Evolutionary conservation across 164 flowering plant species (phyloP).

Genomic region (Magnolia kwangsiensis): DNA sequence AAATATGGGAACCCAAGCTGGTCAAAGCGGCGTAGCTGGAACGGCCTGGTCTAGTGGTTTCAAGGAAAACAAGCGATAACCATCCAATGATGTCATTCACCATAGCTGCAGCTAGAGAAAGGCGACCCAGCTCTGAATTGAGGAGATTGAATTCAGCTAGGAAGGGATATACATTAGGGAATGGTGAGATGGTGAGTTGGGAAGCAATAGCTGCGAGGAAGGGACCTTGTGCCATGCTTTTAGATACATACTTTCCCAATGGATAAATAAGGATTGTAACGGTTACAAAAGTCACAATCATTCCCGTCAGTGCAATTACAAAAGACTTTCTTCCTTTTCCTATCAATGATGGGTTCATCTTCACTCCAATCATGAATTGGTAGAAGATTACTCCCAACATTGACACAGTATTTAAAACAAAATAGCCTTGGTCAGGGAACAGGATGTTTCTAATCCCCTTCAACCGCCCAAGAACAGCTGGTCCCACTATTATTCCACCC

Average conservation of each 20-base stretch:
- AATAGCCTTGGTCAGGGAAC: slow-evolving; percentile 29
- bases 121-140: slow-evolving; percentile 55
- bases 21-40: slow-evolving; percentile 21
- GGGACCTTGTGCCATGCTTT: slow-evolving; percentile 17
- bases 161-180: slow-evolving; percentile 40
- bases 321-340: slow-evolving; percentile 33
- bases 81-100: slow-evolving; percentile 35
- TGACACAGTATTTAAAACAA: slow-evolving; percentile 32
- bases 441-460: slow-evolving; percentile 18
- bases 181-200: slow-evolving; percentile 32
- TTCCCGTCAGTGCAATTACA: slow-evolving; percentile 22
- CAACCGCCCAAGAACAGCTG: slow-evolving; percentile 40
- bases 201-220: slow-evolving; percentile 14
- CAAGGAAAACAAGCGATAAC: slow-evolving; percentile 19
- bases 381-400: slow-evolving; percentile 45
- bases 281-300: slow-evolving; percentile 19
- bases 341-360: slow-evolving; percentile 35
- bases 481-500: slow-evolving; percentile 58
- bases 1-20: slow-evolving; percentile 21
- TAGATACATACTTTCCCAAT: slow-evolving; percentile 16
- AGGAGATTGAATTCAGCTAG: slow-evolving; percentile 55
- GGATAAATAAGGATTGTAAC: neutral
- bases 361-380: slow-evolving; percentile 50
- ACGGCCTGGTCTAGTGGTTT: slow-evolving; percentile 23
- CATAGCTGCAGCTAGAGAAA: slow-evolving; percentile 36